These are phyloP conservation scores for Zygnema circumcarinatum DNA, from an alignment of 139 green algal genomes.

Conservation along the genomic window DNA sequence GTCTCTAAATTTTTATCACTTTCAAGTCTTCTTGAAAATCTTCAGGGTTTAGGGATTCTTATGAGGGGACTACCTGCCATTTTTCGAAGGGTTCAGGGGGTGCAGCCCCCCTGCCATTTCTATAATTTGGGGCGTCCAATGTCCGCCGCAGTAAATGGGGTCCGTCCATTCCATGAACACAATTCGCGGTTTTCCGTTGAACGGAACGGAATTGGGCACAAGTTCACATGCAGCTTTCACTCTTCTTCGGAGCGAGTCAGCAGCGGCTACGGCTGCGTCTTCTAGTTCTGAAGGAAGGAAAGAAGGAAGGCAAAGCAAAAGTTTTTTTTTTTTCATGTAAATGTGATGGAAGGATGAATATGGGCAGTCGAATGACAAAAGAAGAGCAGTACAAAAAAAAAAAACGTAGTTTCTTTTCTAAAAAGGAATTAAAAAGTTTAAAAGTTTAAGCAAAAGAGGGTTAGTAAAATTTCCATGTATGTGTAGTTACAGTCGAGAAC, in stretches of 20 bases:
- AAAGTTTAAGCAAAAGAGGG: too few species aligned
- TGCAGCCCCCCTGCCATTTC: constrained; percentile 77
- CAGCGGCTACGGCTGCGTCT: constrained; percentile 5
- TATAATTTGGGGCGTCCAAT: constrained; percentile 89
- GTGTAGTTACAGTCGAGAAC: not conserved
- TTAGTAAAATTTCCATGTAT: too few species aligned
- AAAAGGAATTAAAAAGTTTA: too few species aligned
- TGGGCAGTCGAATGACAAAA: too few species aligned
- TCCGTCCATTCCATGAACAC: constrained; percentile 84
- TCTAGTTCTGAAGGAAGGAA: not conserved
- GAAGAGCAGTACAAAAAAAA: too few species aligned
- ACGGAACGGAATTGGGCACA: not conserved
- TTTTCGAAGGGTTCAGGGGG: constrained; percentile 72
- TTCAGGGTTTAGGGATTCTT: too few species aligned
- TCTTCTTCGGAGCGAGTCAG: constrained; percentile 1
- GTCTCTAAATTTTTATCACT: too few species aligned
- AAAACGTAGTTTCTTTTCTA: too few species aligned
- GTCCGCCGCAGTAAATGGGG: constrained; percentile 81
- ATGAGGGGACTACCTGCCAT: constrained; percentile 1
- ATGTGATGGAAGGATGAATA: too few species aligned
- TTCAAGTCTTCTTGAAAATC: too few species aligned
- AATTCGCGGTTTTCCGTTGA: constrained; percentile 61
- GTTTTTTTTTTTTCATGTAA: too few species aligned
- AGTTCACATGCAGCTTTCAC: constrained; percentile 25
- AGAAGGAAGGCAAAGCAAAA: not conserved